Evolutionary conservation across 768 basidiomycete species (phyloP).

Genomic region (Rhodotorula diobovata): DNA sequence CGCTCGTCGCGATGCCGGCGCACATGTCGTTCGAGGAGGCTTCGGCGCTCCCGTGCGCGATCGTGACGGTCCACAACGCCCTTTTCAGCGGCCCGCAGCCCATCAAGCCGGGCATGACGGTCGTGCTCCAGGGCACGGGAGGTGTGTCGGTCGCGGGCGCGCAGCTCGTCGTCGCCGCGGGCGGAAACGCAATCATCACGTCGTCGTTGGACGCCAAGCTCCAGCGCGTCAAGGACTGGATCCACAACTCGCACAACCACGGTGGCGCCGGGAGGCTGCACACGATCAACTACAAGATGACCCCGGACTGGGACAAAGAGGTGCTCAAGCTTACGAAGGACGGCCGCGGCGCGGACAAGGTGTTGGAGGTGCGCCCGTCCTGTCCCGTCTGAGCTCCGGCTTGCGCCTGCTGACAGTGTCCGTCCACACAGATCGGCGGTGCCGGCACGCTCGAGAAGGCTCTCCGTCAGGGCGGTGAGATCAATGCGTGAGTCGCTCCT

Average conservation of each 20-base stretch:
- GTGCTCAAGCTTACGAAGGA: slow-evolving; percentile 41
- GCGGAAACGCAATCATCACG: slow-evolving; percentile 62
- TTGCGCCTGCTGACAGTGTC: no score
- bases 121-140: slow-evolving; percentile 38
- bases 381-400: no score
- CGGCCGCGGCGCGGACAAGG: slow-evolving; percentile 7
- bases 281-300: slow-evolving; percentile 60
- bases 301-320: slow-evolving; percentile 59
- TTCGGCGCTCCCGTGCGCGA: slow-evolving; percentile 62
- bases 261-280: slow-evolving; percentile 43
- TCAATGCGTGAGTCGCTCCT: slow-evolving; percentile 42
- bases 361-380: slow-evolving; percentile 46
- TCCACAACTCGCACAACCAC: slow-evolving; percentile 48
- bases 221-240: slow-evolving; percentile 53
- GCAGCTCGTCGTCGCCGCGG: slow-evolving; percentile 60
- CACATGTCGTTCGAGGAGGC: slow-evolving; percentile 63
- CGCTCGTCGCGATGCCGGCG: slow-evolving; percentile 55
- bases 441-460: slow-evolving; percentile 53
- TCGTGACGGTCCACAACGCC: slow-evolving; percentile 58
- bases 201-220: slow-evolving; percentile 64
- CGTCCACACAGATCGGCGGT: slow-evolving; percentile 57
- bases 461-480: neutral
- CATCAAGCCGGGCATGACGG: slow-evolving; percentile 1
- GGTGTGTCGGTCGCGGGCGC: slow-evolving; percentile 53
- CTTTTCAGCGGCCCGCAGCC: slow-evolving; percentile 1